phyloP scores from a whole-genome alignment of 805 yeast genomes.

The Danielia oregonensis region DNA sequence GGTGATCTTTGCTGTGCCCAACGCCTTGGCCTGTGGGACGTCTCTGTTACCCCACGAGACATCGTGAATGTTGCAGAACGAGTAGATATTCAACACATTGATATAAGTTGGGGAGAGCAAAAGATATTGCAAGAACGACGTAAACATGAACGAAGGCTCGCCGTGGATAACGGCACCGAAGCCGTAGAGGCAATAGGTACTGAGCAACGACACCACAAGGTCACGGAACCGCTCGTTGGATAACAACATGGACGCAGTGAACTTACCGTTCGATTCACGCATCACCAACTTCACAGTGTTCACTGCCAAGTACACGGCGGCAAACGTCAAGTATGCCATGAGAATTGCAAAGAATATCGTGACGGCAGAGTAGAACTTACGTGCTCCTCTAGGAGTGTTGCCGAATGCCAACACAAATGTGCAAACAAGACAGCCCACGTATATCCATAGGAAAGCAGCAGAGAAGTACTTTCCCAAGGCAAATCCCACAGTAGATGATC shows the following conservation, averaged over 20 bases:
- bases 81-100: slow-evolving; percentile 88
- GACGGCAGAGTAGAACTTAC: slow-evolving; percentile 68
- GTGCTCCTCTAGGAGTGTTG: slow-evolving; percentile 90
- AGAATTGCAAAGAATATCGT: slow-evolving; percentile 79
- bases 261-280: slow-evolving; percentile 35
- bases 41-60: slow-evolving; percentile 98
- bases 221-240: slow-evolving; percentile 76
- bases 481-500: slow-evolving; percentile 56
- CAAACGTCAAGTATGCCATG: slow-evolving; percentile 87
- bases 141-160: slow-evolving; percentile 91
- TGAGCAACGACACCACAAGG: slow-evolving; percentile 75
- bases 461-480: slow-evolving; percentile 75
- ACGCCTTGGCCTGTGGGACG: slow-evolving; percentile 57
- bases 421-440: slow-evolving; percentile 72
- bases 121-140: slow-evolving; percentile 81
- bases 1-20: slow-evolving; percentile 77
- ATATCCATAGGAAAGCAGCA: slow-evolving; percentile 80
- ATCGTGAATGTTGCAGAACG: slow-evolving; percentile 94
- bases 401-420: slow-evolving; percentile 91
- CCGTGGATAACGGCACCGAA: slow-evolving; percentile 75
- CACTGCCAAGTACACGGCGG: slow-evolving; percentile 77
- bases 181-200: slow-evolving; percentile 80
- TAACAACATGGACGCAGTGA: slow-evolving; percentile 47
- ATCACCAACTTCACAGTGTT: slow-evolving; percentile 60
- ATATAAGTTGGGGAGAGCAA: slow-evolving; percentile 84